Evolutionary conservation across 305 asterid species (phyloP).

Genomic region (Coffea humblotiana): DNA sequence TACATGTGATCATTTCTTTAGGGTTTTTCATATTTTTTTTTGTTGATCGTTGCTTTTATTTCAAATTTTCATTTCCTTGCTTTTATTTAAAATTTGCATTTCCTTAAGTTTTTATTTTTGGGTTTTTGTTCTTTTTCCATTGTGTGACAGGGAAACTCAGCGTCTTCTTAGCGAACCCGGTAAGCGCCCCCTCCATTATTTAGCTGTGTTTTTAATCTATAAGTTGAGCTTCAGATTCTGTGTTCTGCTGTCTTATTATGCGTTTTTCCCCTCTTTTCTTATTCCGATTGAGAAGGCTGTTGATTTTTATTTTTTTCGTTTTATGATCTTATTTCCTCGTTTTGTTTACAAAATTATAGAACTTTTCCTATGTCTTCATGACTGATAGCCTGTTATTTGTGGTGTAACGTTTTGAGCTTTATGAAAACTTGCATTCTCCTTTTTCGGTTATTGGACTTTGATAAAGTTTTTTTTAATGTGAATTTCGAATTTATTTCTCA

Average conservation of each 20-base stretch:
- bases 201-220: neutral
- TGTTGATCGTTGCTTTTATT: slow-evolving; percentile 24
- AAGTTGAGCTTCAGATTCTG: slow-evolving; percentile 5
- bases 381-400: neutral
- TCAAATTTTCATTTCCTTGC: neutral
- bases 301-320: neutral
- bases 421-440: neutral
- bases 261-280: neutral
- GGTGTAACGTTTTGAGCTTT: neutral
- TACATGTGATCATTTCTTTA: slow-evolving; percentile 4
- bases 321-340: neutral
- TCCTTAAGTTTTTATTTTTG: slow-evolving; percentile 18
- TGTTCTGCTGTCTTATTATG: neutral
- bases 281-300: neutral
- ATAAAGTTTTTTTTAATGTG: neutral
- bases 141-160: slow-evolving; percentile 87
- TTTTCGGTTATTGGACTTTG: neutral
- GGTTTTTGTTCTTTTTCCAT: slow-evolving; percentile 4
- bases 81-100: slow-evolving; percentile 7
- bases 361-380: neutral
- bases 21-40: slow-evolving; percentile 20
- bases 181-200: slow-evolving; percentile 11
- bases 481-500: neutral
- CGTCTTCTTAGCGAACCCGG: slow-evolving; percentile 99
- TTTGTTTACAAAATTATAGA: neutral